Base-by-base conservation (phyloP, 169 alveolate species). In the Plasmodium cynomolgi region DNA sequence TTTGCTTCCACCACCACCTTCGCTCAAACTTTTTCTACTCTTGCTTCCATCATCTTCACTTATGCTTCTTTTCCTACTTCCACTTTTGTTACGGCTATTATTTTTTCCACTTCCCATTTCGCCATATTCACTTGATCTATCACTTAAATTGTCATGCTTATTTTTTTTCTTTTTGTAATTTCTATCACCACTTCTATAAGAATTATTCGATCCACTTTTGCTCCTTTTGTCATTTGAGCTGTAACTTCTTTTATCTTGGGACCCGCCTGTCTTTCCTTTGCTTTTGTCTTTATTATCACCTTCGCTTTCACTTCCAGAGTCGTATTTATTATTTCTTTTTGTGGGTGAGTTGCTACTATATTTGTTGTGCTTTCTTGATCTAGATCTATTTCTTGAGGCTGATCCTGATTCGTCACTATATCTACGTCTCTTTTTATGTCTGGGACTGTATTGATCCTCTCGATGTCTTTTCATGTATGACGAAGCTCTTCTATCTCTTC, bases 351-450 rank as follows among this genome's bases (percentile, higher is more conserved):
- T 88, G 54, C 90, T 88, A 58, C 90, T 88, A 58, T 80, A 79
- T 80, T 88, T 88, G 47, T 68, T 88, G 80, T 37, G 90, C 72
- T 71, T 80, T 39, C 84, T 80, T 26, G 94, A 88, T 80, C 68
- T 88, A 33, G 85, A 77, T 84, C 83, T 72, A 75, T 68, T 77
- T 85, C 85, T 85, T 74, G 31, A 68, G 33, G 85, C 39, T 80
- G 83, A 88, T 41, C 72, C 94, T 11, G 94, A 88, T 73, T 88
- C 94, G 13, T 88, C 82, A 79, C 94, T 88, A 80, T 88, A 80
- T 58, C 82, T 88, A 31, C 94, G 94, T 39, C 83, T 88, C 82
- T 80, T 88, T 62, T 88, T 88, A 88, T 80, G 73, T 80, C 90
- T 80, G 44, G 90, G 90, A 39, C 90, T 80, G 73, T 88, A 80